Conservation (phyloP, 257 asterid genomes). For the Nemophila menziesii region DNA sequence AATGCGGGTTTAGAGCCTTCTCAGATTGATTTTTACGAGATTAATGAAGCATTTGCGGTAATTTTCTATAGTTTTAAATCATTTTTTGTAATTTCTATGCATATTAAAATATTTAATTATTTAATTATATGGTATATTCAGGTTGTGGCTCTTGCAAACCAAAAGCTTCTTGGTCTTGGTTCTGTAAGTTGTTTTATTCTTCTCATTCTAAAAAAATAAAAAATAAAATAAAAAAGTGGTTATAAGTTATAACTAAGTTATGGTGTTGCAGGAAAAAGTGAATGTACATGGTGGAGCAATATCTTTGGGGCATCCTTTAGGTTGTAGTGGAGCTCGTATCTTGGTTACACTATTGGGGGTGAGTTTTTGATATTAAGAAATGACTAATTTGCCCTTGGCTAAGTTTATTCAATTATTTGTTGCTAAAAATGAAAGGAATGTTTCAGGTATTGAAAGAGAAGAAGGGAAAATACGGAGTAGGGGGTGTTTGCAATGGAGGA, state of each 20-base stretch:
- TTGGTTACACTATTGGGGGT: slow-evolving; percentile 96
- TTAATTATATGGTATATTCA: too few species aligned
- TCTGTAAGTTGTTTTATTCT: slow-evolving; percentile 43
- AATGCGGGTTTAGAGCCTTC: slow-evolving; percentile 80
- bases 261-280: slow-evolving; percentile 62
- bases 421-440: not conserved
- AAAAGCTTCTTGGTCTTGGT: slow-evolving; percentile 62
- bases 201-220: not conserved
- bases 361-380: slow-evolving; percentile 8
- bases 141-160: slow-evolving; percentile 98
- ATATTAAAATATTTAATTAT: too few species aligned
- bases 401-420: not conserved
- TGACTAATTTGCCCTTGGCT: not conserved
- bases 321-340: slow-evolving; percentile 99
- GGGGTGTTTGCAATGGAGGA: slow-evolving; percentile 95
- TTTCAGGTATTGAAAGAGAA: slow-evolving; percentile 73
- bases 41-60: slow-evolving; percentile 97
- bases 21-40: slow-evolving; percentile 79
- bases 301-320: slow-evolving; percentile 93
- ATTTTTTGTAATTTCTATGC: not conserved
- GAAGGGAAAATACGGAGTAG: slow-evolving; percentile 75
- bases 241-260: not conserved
- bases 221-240: not conserved
- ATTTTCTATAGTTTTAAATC: slow-evolving; percentile 12
- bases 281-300: slow-evolving; percentile 97